These are phyloP conservation scores for Allodekkera sacchari DNA, from an alignment of 805 yeast genomes.

Conservation along the genomic window DNA sequence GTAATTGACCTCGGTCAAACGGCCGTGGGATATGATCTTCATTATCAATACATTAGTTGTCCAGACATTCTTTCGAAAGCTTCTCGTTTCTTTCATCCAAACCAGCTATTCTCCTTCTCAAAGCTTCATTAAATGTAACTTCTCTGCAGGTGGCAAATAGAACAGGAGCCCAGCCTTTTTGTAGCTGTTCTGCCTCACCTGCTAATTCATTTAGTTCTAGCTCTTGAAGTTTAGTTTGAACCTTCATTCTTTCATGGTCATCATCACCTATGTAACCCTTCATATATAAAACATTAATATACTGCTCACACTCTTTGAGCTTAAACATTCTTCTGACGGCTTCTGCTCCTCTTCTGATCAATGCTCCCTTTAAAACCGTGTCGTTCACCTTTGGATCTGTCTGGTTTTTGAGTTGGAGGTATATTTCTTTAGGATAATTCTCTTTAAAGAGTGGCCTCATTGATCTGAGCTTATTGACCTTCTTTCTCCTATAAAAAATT, in stretches of 20 bases:
- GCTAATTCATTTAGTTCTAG: constrained; percentile 72
- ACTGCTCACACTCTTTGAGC: constrained; percentile 69
- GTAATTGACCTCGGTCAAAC: background rate
- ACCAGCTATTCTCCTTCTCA: constrained; percentile 60
- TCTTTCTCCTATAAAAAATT: constrained; percentile 53
- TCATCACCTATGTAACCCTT: constrained; percentile 91
- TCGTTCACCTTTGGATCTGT: constrained; percentile 60
- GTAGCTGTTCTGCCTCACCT: constrained; percentile 61
- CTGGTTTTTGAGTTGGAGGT: constrained; percentile 45
- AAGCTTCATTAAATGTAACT: constrained; percentile 85
- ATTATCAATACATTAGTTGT: background rate
- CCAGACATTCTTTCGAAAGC: constrained; percentile 2
- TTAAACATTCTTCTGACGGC: constrained; percentile 77
- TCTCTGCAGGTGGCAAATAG: constrained; percentile 79
- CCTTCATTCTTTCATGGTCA: constrained; percentile 67
- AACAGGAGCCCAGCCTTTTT: constrained; percentile 73
- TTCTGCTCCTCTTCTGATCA: constrained; percentile 66
- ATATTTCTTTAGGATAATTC: constrained; percentile 58
- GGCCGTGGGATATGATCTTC: constrained; percentile 3
- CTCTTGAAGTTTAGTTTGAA: constrained; percentile 73
- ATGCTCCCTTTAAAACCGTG: constrained; percentile 37
- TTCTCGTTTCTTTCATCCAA: constrained; percentile 34
- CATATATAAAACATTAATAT: constrained; percentile 65
- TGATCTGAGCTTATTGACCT: constrained; percentile 42
- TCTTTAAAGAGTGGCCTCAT: constrained; percentile 69